Percentiles rank a stretch among this genome's conserved stretches.
Evolutionary conservation across 371 early-diverging fungal genomes (phyloP).

Genomic region (Nematocida displodere): DNA sequence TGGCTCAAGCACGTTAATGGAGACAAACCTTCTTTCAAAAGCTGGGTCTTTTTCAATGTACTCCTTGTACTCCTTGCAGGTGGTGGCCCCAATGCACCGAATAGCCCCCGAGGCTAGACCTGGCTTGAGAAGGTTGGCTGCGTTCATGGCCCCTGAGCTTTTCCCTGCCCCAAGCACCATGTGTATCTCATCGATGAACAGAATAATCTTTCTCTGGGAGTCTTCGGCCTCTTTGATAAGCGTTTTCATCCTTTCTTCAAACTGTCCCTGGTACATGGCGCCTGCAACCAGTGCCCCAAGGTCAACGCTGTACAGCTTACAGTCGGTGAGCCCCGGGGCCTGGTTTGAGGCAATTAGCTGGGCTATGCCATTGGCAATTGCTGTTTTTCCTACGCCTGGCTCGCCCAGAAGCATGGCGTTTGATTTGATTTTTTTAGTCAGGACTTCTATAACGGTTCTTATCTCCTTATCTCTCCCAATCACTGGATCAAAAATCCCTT

Average conservation of each 20-base stretch:
- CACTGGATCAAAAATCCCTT: slow-evolving; percentile 74
- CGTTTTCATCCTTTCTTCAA: slow-evolving; percentile 91
- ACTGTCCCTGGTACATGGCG: slow-evolving; percentile 86
- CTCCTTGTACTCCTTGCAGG: slow-evolving; percentile 75
- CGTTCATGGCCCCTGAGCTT: slow-evolving; percentile 75
- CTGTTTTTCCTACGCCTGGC: slow-evolving; percentile 71
- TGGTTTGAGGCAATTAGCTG: slow-evolving; percentile 86
- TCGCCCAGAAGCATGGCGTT: slow-evolving; percentile 80
- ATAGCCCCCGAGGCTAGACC: slow-evolving; percentile 73
- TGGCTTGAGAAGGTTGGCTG: slow-evolving; percentile 82
- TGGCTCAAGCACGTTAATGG: slow-evolving; percentile 74
- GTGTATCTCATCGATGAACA: slow-evolving; percentile 98
- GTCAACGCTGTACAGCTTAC: slow-evolving; percentile 79
- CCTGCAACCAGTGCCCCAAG: slow-evolving; percentile 85
- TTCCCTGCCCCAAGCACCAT: slow-evolving; percentile 76
- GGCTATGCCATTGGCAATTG: slow-evolving; percentile 71
- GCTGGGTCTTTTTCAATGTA: slow-evolving; percentile 78
- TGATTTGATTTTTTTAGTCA: slow-evolving; percentile 74
- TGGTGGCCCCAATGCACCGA: slow-evolving; percentile 78
- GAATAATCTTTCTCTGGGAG: slow-evolving; percentile 73
- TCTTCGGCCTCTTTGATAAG: slow-evolving; percentile 88
- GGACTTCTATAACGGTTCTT: slow-evolving; percentile 73
- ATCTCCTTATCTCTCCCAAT: slow-evolving; percentile 81
- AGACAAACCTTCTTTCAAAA: slow-evolving; percentile 75
- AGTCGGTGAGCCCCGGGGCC: slow-evolving; percentile 78